phyloP scores from a whole-genome alignment of 2,329 filamentous ascomycete genomes.

The Colletotrichum coccodes region DNA sequence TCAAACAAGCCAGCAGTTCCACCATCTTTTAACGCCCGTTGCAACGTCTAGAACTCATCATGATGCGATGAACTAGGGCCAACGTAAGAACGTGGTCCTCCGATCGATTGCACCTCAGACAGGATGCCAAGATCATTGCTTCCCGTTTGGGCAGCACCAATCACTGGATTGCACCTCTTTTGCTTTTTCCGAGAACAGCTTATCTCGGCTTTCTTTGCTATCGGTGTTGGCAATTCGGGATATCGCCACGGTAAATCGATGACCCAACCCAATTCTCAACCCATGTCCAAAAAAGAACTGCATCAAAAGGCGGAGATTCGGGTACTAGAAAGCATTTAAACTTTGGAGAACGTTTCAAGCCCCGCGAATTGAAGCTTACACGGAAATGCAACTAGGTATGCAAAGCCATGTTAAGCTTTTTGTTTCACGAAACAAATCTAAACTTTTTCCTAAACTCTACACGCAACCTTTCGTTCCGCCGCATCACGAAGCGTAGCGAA shows the following conservation, averaged over 20 bases:
- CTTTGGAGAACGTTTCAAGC: neutral
- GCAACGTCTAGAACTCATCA: neutral
- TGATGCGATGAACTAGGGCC: slow-evolving; percentile 20
- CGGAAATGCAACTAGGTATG: neutral
- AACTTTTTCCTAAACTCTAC: neutral
- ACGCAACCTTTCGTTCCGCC: neutral
- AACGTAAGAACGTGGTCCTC: neutral
- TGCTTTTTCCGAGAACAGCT: slow-evolving; percentile 8
- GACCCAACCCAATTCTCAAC: neutral
- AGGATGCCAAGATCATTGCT: slow-evolving; percentile 3
- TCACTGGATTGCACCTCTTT: neutral
- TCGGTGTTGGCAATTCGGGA: neutral
- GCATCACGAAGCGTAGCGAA: neutral
- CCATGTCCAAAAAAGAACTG: neutral
- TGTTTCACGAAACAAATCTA: slow-evolving; percentile 10
- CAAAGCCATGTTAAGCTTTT: neutral
- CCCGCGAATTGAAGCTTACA: neutral
- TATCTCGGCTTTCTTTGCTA: slow-evolving; percentile 7
- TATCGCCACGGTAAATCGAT: neutral
- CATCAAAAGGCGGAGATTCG: neutral
- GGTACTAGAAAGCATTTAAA: neutral
- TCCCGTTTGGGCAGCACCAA: neutral
- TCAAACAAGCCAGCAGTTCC: slow-evolving; percentile 5
- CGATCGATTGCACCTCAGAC: neutral
- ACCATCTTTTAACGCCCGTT: neutral